Percentiles rank a stretch among this genome's conserved stretches.
Evolutionary conservation across 257 asterid genomes (phyloP).

Genomic region (Verbascum thapsus): DNA sequence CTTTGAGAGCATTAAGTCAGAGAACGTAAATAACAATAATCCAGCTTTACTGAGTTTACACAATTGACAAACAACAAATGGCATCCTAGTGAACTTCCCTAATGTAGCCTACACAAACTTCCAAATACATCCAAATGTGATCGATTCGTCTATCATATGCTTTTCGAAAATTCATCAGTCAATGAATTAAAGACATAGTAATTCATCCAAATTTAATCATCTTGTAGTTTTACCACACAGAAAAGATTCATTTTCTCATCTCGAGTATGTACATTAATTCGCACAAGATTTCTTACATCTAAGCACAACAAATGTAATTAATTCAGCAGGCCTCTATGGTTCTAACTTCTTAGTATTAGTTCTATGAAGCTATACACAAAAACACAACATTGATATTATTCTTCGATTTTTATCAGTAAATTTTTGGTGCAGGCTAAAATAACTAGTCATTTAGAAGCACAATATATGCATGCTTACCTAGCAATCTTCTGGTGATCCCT

Average conservation of each 20-base stretch:
- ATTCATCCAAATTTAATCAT: too few species aligned
- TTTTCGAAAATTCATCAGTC: too few species aligned
- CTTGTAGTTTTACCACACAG: neutral
- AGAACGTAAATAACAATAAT: neutral
- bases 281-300: neutral
- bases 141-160: too few species aligned
- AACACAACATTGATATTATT: neutral
- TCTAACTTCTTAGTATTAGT: neutral
- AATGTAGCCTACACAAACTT: too few species aligned
- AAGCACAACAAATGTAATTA: neutral
- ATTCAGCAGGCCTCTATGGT: neutral
- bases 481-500: conserved; percentile 66
- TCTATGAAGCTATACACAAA: conserved; percentile 7
- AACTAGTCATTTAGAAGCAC: neutral
- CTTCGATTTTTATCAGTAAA: too few species aligned
- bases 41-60: neutral
- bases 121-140: too few species aligned
- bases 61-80: neutral
- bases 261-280: neutral
- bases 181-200: too few species aligned
- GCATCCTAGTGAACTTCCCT: too few species aligned
- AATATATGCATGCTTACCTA: conserved; percentile 47
- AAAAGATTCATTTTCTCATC: neutral
- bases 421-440: neutral
- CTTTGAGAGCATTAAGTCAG: neutral